Evolutionary conservation across 2,329 filamentous ascomycete species (phyloP), one percentile per base, ranked within the genome.

Genomic region (Cordyceps javanica): DNA sequence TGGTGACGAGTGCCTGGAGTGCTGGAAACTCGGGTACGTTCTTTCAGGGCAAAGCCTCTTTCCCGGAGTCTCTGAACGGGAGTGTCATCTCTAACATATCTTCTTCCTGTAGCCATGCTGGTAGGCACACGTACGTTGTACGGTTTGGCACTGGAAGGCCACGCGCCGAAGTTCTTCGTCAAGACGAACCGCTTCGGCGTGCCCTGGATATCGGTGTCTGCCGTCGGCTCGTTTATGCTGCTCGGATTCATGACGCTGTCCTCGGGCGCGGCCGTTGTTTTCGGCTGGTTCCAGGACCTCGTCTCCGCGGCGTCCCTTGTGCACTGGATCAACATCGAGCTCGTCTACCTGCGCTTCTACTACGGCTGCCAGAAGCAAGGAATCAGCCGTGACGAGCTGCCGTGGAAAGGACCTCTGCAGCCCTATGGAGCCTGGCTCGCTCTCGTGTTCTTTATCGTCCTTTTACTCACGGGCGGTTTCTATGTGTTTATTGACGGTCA

Each of bases 181-280:
- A 77, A 80, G 65, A 83, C 79, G 67, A 87, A 80, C 6, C 77
- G 75, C 62, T 75, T 77, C 5, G 85, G 85, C 65, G 81, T 85
- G 0, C 82, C 82, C 2, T 74, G 84, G 62, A 82, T 76, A 66
- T 78, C 75, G 61, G 81, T 84, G 62, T 62, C 58, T 25, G 60
- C 77, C 16, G 77, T 80, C 41, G 75, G 77, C 66, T 59, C 75
- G 39, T 76, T 82, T 66, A 74, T 73, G 28, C 72, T 76, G 60
- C 70, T 81, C 60, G 76, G 77, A 44, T 80, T 82, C 67, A 72
- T 82, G 59, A 74, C 77, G 34, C 72, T 76, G 3, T 76, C 72
- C 60, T 73, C 69, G 64, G 73, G n/a, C n/a, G n/a, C 71, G 32
- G 77, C 77, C 6, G 68, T 75, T 16, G 77, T 77, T 13, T 75